phyloP scores from a whole-genome alignment of 495 filamentous ascomycete genomes.

The Bathelium albidoporum region DNA sequence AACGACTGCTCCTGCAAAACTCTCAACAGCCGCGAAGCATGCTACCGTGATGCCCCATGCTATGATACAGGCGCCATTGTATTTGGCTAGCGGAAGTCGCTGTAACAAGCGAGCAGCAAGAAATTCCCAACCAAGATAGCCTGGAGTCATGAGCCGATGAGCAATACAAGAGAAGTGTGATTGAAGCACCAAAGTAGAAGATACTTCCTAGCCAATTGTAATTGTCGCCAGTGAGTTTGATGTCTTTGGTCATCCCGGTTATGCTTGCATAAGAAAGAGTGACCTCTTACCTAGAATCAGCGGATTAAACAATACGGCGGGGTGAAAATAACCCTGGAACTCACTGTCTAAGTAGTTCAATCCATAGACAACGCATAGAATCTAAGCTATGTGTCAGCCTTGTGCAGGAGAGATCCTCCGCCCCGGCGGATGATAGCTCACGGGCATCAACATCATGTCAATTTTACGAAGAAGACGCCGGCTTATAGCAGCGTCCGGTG shows the following conservation, averaged over 20 bases:
- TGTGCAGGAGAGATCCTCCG: neutral
- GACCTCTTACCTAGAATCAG: conserved; percentile 30
- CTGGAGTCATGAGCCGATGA: conserved; percentile 8
- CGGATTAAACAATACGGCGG: neutral
- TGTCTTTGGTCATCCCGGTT: conserved; percentile 36
- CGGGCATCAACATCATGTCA: conserved; percentile 26
- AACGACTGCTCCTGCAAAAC: conserved; percentile 26
- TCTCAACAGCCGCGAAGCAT: conserved; percentile 28
- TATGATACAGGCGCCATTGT: conserved; percentile 28
- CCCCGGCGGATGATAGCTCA: neutral
- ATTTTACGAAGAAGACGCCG: conserved; percentile 27
- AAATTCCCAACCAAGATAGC: conserved; percentile 47
- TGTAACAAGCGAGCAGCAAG: conserved; percentile 51
- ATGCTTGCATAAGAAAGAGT: conserved; percentile 43
- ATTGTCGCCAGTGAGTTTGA: conserved; percentile 34
- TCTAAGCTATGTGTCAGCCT: conserved; percentile 6
- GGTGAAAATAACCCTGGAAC: conserved; percentile 4
- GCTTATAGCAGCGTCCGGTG: conserved; percentile 41
- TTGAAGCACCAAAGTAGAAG: conserved; percentile 43
- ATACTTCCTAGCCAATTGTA: conserved; percentile 43
- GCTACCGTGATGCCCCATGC: conserved; percentile 32
- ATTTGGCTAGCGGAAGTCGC: conserved; percentile 40
- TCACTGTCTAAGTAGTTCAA: conserved; percentile 48
- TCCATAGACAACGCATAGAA: conserved; percentile 26
- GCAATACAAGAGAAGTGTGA: neutral